Conservation (phyloP, 2,329 filamentous ascomycete genomes). For the Nemania sp. region DNA sequence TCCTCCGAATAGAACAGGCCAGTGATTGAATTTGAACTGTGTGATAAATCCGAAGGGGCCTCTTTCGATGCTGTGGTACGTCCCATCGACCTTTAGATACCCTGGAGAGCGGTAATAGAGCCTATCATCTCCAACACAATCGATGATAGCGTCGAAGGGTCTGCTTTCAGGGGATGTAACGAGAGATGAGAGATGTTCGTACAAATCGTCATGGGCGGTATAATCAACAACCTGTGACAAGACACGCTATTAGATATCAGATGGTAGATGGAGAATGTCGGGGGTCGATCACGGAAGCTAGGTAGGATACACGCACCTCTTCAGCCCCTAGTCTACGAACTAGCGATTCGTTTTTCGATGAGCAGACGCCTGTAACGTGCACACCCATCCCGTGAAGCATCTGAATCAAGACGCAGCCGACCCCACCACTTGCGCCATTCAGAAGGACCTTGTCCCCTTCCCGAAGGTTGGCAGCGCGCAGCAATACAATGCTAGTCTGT, state of each 20-base stretch:
- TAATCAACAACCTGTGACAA: constrained; percentile 45
- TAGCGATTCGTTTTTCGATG: constrained; percentile 40
- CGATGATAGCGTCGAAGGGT: constrained; percentile 42
- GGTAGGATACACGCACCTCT: constrained; percentile 39
- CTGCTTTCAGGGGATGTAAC: constrained; percentile 8
- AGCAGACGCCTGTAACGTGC: constrained; percentile 45
- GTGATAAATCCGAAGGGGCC: constrained; percentile 38
- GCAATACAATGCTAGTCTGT: constrained; percentile 51
- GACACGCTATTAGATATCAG: constrained; percentile 2
- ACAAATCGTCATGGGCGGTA: constrained; percentile 39
- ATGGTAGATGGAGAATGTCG: not conserved
- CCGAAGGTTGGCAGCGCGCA: constrained; percentile 44
- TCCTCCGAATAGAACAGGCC: constrained; percentile 41
- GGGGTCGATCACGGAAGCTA: not conserved
- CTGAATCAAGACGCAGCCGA: constrained; percentile 43
- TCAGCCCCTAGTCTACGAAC: constrained; percentile 44
- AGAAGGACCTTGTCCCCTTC: constrained; percentile 42
- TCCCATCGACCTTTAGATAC: constrained; percentile 42
- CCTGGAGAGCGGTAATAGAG: constrained; percentile 42
- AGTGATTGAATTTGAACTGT: constrained; percentile 38
- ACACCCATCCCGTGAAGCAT: constrained; percentile 40
- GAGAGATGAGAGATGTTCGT: constrained; percentile 36
- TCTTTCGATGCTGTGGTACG: constrained; percentile 41
- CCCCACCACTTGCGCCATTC: constrained; percentile 47
- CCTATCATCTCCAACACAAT: constrained; percentile 44